Evolutionary conservation across 139 green algal genomes (phyloP), one percentile per base, ranked within the genome.

Genomic region (Mychonastes homosphaera): DNA sequence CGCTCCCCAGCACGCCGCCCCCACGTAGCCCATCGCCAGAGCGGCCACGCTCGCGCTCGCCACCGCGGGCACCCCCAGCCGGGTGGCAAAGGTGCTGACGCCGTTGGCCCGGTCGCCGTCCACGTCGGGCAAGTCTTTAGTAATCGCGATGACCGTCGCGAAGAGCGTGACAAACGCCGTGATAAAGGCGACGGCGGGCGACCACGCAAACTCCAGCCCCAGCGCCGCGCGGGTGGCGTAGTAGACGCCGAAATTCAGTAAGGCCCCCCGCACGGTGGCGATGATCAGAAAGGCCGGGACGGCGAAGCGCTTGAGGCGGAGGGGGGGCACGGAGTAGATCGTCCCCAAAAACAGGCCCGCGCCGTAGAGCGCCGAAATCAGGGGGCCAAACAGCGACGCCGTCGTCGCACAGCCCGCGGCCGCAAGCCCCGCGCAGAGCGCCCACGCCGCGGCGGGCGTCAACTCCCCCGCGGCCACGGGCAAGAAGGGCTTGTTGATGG

Each of bases 201-300:
- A 85, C 90, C 90, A 97, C 27, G 64, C 24, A 52, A 98, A 98
- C 6, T 81, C 69, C 62, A 94, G 64, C 12, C 81, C 75, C 45
- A 99, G 75, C 7, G 92, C 92, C 15, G 92, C 90, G 4, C 88
- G 70, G 0, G 86, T 87, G 21, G 92, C 89, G 59, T 93, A 77
- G 80, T 96, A 97, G n/a, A 99, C 92, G 0, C 92, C 92, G 74
- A 97, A 98, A 72, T 99, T 99, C 18, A 99, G 81, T 55, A 99
- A 76, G 69, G 98, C 92, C 19, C 92, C 92, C 8, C 92, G 79
- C 35, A 98, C 83, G 10, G 78, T 94, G 48, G 92, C 92, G 40
- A 98, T 98, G 78, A 98, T 98, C 24, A 95, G 43, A 73, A 98
- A 98, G 1, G 92, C 92, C 6, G 88, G 76, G 2, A 98, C 62